Conservation (phyloP, 169 alveolate genomes). For the Plasmodium coatneyi region DNA sequence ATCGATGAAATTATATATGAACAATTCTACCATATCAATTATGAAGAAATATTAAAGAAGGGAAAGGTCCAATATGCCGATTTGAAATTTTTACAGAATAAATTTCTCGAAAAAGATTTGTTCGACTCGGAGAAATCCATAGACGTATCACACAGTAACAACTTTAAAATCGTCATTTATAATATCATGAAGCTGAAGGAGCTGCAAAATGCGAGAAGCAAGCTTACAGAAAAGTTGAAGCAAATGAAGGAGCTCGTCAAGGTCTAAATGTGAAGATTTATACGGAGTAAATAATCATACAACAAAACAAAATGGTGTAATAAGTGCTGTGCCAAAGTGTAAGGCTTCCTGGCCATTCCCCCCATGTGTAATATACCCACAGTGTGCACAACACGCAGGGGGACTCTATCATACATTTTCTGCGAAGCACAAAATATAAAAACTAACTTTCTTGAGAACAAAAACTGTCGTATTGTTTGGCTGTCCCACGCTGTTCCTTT, state of each 20-base stretch:
- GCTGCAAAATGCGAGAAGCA: conserved; percentile 29
- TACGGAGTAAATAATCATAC: neutral
- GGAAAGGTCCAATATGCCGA: conserved; percentile 36
- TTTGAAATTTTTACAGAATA: conserved; percentile 62
- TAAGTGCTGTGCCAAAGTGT: neutral
- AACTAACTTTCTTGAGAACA: neutral
- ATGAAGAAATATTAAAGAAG: conserved; percentile 64
- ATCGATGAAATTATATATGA: conserved; percentile 67
- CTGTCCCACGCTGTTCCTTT: neutral
- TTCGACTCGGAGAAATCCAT: conserved; percentile 61
- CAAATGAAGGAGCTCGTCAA: conserved; percentile 25
- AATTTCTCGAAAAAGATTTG: conserved; percentile 57
- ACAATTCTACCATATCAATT: conserved; percentile 54
- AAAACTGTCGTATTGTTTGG: neutral
- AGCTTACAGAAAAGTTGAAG: conserved; percentile 14
- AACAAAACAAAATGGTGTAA: neutral
- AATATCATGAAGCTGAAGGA: conserved; percentile 57
- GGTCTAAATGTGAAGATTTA: neutral
- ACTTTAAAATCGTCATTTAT: conserved; percentile 51
- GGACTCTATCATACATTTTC: neutral
- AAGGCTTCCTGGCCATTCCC: neutral
- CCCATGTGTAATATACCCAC: neutral
- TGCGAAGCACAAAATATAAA: neutral
- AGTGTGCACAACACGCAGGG: neutral
- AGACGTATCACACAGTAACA: conserved; percentile 16